Conservation (phyloP, 1,139 yeast genomes). For the Taiozyma onychis region DNA sequence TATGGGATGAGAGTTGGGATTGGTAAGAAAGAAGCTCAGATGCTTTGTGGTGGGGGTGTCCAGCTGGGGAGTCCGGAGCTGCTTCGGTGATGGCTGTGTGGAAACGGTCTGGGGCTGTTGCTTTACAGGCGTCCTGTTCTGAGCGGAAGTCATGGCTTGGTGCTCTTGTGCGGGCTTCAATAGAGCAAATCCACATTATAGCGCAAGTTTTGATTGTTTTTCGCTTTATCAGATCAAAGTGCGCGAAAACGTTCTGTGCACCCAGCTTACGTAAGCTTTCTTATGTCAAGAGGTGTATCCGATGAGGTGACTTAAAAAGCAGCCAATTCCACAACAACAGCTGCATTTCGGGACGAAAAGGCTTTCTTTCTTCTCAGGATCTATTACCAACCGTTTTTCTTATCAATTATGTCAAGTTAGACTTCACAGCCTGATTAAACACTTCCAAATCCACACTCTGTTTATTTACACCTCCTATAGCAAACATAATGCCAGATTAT, state of each 20-base stretch:
- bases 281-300: too few relatives aligned
- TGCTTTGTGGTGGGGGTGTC: neutral
- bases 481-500: neutral
- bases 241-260: neutral
- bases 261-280: too few relatives aligned
- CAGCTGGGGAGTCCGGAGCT: neutral
- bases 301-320: neutral
- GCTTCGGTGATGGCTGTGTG: neutral
- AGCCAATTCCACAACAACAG: neutral
- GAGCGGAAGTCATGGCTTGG: neutral
- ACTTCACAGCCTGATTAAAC: neutral
- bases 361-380: neutral
- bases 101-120: neutral
- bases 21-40: neutral
- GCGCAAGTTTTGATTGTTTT: neutral
- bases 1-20: neutral
- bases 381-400: neutral
- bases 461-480: neutral
- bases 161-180: neutral
- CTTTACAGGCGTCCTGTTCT: neutral
- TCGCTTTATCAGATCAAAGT: neutral
- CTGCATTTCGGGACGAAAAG: neutral
- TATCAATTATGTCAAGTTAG: neutral
- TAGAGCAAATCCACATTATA: neutral
- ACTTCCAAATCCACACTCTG: neutral